Conservation (phyloP, 2,329 filamentous ascomycete genomes). For the Madurella mycetomatis region DNA sequence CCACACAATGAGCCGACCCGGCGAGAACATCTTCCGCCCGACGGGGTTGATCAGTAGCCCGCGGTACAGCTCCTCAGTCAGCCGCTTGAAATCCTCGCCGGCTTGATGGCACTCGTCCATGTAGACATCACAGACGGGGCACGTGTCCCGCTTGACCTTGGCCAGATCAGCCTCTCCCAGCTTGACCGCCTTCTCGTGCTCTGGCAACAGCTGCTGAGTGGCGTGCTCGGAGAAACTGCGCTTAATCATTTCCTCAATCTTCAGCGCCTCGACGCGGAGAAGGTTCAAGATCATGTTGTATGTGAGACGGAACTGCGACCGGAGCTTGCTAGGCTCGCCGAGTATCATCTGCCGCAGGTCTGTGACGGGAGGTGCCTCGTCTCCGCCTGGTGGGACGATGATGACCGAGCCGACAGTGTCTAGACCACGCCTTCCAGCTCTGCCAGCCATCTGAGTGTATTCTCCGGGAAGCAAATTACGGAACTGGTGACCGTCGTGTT, state of each 20-base stretch:
- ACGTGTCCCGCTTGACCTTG: conserved; percentile 83
- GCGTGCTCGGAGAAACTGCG: conserved; percentile 98
- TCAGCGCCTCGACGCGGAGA: conserved; percentile 88
- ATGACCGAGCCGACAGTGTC: conserved; percentile 93
- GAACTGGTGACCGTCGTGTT: conserved; percentile 91
- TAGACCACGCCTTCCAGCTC: conserved; percentile 86
- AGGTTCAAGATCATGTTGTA: conserved; percentile 99
- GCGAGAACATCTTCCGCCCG: conserved; percentile 72
- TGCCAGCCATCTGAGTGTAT: conserved; percentile 97
- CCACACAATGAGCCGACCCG: conserved; percentile 76
- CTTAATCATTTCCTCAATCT: conserved; percentile 99
- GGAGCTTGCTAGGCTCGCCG: conserved; percentile 88
- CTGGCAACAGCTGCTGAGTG: conserved; percentile 86
- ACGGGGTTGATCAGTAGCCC: conserved; percentile 74
- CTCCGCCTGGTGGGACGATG: conserved; percentile 76
- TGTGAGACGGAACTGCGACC: conserved; percentile 92
- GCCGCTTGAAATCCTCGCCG: conserved; percentile 70
- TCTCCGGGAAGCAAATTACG: conserved; percentile 88
- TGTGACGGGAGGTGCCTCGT: conserved; percentile 81
- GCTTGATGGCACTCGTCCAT: conserved; percentile 79
- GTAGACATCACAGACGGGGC: conserved; percentile 73
- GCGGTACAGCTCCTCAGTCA: conserved; percentile 78
- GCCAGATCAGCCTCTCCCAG: conserved; percentile 86
- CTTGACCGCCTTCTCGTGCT: conserved; percentile 93
- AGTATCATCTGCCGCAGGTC: conserved; percentile 91